Evolutionary conservation across 495 filamentous ascomycete species (phyloP), one percentile per base, ranked within the genome.

Genomic region (Collariella sp.): DNA sequence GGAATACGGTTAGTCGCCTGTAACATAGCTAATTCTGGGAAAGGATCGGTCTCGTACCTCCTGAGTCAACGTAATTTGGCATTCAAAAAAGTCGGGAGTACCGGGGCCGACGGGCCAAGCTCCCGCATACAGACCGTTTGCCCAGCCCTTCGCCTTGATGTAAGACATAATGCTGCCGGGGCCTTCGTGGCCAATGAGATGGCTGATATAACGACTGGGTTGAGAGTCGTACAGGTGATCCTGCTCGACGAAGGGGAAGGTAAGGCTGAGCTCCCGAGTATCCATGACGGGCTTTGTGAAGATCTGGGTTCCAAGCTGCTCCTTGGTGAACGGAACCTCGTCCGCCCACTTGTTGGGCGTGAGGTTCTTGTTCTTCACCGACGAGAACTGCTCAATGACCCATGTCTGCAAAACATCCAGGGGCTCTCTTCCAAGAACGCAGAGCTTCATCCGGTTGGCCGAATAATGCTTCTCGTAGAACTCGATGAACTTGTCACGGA

Each of bases 271-370:
- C 24, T 84, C 82, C 45, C 89, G 79, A 16, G 83, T 83, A 56
- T 99, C 91, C 88, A 96, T 95, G 33, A 99, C 94, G 1, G 93
- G 93, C 70, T 95, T 96, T 20, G 90, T 89, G 72, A 96, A 96
- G 42, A 87, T 81, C 69, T 91, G 88, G 4, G 83, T 88, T 55
- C 84, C 78, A 36, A 93, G 76, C 48, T 89, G 78, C 1, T 82
- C 76, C 53, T 82, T 57, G 13, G 79, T 79, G 60, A 83, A 87
- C 0, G 87, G 85, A 22, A 81, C 75, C 45, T 86, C 78, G 50
- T 80, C 76, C 58, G 87, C 83, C 91, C 91, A 96, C 44, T 87
- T 76, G 57, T 89, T 88, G 61, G 84, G 84, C 5, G 83, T 73
- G 1, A 97, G 75, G 64, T 90, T 71, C 73, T 97, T 94, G 71